Evolutionary conservation across 2,329 filamentous ascomycete species (phyloP).

Genomic region (Claviceps arundinis): DNA sequence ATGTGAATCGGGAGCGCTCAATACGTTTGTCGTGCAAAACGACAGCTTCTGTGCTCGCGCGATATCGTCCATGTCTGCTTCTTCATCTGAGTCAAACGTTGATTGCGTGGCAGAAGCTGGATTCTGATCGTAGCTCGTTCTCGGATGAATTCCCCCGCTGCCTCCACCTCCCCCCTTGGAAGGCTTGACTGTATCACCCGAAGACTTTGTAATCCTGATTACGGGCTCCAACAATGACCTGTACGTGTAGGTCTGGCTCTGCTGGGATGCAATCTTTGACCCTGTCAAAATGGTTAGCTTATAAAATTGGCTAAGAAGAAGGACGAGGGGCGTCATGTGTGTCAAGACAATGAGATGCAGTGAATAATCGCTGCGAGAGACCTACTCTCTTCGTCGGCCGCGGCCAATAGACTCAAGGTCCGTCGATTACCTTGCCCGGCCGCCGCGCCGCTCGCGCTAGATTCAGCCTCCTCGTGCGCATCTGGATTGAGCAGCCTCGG

Average conservation of each 20-base stretch:
- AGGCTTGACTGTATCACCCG: constrained; percentile 44
- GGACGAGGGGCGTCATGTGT: too few relatives aligned
- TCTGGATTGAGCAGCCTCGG: constrained; percentile 32
- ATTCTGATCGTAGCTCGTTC: constrained; percentile 68
- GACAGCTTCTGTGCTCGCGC: constrained; percentile 75
- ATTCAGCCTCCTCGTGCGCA: constrained; percentile 21
- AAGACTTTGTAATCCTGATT: constrained; percentile 50
- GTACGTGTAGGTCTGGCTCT: constrained; percentile 36
- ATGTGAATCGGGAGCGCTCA: constrained; percentile 61
- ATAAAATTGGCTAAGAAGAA: neutral
- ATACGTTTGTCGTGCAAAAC: constrained; percentile 67
- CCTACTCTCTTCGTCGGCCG: constrained; percentile 68
- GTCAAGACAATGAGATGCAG: too few relatives aligned
- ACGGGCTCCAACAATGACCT: constrained; percentile 54
- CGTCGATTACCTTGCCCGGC: constrained; percentile 26
- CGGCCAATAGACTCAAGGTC: constrained; percentile 52
- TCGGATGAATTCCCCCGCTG: constrained; percentile 52
- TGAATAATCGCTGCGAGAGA: constrained; percentile 8
- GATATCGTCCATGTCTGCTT: constrained; percentile 73
- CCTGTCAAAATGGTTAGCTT: constrained; percentile 20
- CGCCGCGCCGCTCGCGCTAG: constrained; percentile 19
- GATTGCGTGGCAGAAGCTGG: constrained; percentile 40
- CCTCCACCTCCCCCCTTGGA: constrained; percentile 29
- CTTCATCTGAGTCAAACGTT: constrained; percentile 70
- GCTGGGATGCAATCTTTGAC: constrained; percentile 38